Base-by-base conservation (phyloP, 2,329 filamentous ascomycete genomes). In the Botrytis paeoniae region DNA sequence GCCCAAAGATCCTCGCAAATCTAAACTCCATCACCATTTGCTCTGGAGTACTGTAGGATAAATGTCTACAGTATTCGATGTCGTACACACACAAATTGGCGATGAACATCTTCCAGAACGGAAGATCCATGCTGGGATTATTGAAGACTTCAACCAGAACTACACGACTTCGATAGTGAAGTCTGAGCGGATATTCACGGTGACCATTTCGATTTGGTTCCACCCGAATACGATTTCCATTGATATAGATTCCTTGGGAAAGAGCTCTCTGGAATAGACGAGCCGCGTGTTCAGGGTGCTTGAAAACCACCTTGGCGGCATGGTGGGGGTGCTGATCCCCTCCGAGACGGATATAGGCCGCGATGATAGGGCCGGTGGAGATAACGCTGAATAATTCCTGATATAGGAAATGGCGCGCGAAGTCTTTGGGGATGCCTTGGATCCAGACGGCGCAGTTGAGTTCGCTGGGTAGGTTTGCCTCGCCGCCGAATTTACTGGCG, bases 301-400 rank as follows among this genome's bases (percentile, higher is more conserved):
- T 65, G 22, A 65, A 65, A 0, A 65, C 2, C 0, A 51, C 63
- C 32, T 65, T 65, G 9, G 43, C 63, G 2, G 41, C 43, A 35
- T 18, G 41, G 20, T 10, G 6, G 1, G 32, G 9, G 14, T n/a
- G 22, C 1, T 22, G 4, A n/a, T 37, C 7, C 0, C 20, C 43
- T 10, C 41, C 43, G 1, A 35, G 29, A 3, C 9, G 3, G 9
- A 65, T 51, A 3, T 37, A 48, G 2, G 32, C 63, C 6, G n/a
- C 43, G 25, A 51, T 8, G 0, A 65, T n/a, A 1, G 63, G 63
- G 25, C 63, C 63, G 20, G 18, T 20, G 0, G 63, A 51, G 7
- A 65, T 1, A 3, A 1, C 29, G 1, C 20, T 51, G 7, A 37
- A 65, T 1, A 65, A 5, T 25, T 65, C 43, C 12, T 4, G 12